Conservation (phyloP, 495 filamentous ascomycete genomes). For the Penicillium egyptiacum region DNA sequence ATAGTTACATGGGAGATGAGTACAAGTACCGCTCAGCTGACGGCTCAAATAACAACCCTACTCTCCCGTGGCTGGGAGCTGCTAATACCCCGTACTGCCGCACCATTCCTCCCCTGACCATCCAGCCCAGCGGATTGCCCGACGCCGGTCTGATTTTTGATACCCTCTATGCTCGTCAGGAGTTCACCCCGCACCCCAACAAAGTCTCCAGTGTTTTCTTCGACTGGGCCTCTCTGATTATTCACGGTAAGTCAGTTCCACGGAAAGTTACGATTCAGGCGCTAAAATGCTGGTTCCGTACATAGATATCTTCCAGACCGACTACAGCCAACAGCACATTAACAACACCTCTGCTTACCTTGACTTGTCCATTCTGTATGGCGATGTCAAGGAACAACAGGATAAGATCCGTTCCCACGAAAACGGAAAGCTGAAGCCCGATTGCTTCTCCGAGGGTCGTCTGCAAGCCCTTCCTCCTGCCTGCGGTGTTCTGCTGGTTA, state of each 20-base stretch:
- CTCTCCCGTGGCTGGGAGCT: conserved; percentile 55
- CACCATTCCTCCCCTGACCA: conserved; percentile 51
- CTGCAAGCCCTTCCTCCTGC: conserved; percentile 57
- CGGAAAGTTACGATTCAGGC: too few relatives aligned
- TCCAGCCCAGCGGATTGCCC: conserved; percentile 52
- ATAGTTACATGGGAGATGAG: conserved; percentile 62
- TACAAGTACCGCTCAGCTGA: conserved; percentile 69
- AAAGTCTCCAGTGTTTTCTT: conserved; percentile 60
- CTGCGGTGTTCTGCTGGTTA: conserved; percentile 56
- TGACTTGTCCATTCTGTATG: conserved; percentile 59
- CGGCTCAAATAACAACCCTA: conserved; percentile 66
- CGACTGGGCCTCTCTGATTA: conserved; percentile 58
- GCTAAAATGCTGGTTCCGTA: conserved; percentile 8
- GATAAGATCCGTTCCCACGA: conserved; percentile 56
- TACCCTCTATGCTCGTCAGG: conserved; percentile 51
- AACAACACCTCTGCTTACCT: conserved; percentile 61
- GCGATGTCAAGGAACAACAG: conserved; percentile 57
- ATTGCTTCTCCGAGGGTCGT: conserved; percentile 57
- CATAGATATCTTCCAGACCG: conserved; percentile 59
- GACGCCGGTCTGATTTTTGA: conserved; percentile 57
- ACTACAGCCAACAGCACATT: conserved; percentile 50
- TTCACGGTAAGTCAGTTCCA: conserved; percentile 43
- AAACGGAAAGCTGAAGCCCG: conserved; percentile 58
- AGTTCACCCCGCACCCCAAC: conserved; percentile 56
- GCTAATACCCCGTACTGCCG: conserved; percentile 58